Percentiles rank a stretch among this genome's conserved stretches.
Evolutionary conservation across 2,329 filamentous ascomycete genomes (phyloP).

Genomic region (Chaetothyriales sp.): DNA sequence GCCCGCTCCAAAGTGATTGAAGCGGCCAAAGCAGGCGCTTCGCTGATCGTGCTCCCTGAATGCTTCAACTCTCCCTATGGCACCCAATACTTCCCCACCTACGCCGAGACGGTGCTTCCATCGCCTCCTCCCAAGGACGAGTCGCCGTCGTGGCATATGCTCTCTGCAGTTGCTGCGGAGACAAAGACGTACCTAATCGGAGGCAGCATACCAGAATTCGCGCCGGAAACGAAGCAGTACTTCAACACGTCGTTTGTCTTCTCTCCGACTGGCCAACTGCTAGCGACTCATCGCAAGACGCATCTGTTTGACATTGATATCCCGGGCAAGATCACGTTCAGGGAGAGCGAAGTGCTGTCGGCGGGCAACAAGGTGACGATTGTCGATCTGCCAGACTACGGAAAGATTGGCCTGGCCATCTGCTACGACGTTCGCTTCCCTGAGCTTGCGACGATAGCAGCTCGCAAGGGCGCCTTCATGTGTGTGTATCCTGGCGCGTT

Average conservation of each 20-base stretch:
- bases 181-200: conserved; percentile 71
- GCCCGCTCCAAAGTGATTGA: conserved; percentile 72
- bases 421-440: conserved; percentile 98
- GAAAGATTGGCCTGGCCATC: conserved; percentile 75
- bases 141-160: conserved; percentile 73
- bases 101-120: conserved; percentile 77
- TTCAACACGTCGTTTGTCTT: conserved; percentile 90
- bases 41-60: conserved; percentile 84
- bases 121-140: conserved; percentile 56
- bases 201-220: conserved; percentile 81
- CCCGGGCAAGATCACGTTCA: conserved; percentile 83
- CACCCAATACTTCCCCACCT: conserved; percentile 75
- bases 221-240: conserved; percentile 52
- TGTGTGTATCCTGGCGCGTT: conserved; percentile 94
- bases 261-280: conserved; percentile 57
- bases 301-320: conserved; percentile 98
- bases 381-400: conserved; percentile 76
- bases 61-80: conserved; percentile 99
- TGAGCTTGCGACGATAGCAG: conserved; percentile 78
- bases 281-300: conserved; percentile 84
- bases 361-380: conserved; percentile 77
- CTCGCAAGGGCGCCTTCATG: conserved; percentile 71
- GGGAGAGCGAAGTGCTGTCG: conserved; percentile 75
- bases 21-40: conserved; percentile 61
- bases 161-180: conserved; percentile 66